Evolutionary conservation across 768 basidiomycete species (phyloP), one percentile per base, ranked within the genome.

Genomic region (Hortiboletus campestris): DNA sequence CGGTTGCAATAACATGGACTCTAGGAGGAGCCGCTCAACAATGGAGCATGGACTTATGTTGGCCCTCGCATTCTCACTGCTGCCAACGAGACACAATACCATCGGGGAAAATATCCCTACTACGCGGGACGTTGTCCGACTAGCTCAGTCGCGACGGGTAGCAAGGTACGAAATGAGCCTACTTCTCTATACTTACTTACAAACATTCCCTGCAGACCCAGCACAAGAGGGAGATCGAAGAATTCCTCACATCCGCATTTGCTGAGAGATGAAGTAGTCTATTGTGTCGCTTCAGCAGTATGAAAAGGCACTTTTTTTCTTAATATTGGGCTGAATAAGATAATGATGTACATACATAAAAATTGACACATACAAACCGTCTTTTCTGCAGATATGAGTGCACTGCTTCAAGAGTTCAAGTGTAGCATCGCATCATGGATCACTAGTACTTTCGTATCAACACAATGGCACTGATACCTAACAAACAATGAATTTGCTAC

Each of bases 11-110:
- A 49, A 46, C 57, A 19, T 48, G 60, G 14, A 49, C 38, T 63
- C 47, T 67, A 86, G 81, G 94, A 97, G 75, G 94, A 98, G 73
- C 96, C 97, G 16, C 76, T 98, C 62, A 99, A 99, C 79, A 94
- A 94, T 66, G 97, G 97, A 62, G 86, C 93, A 2, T 99, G 97
- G 97, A 91, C 89, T 40, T 97, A 99, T 67, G 85, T 97, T 56
- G 94, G 91, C 25, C 91, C 94, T 44, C 85, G 95, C 52, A 86
- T 98, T 66, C 86, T 89, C 71, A 98, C 96, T 43, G 94, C 96
- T n/a, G 87, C 90, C 45, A 85, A 87, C 64, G 80, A 91, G 75
- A 96, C 95, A 6, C 78, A 89, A 70, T 81, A 97, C 74, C 97
- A 99, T 77, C 85, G 85, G 74, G 85, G 85, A 69, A 94, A 95